These are phyloP conservation scores for Spinacia oleracea DNA, from an alignment of 179 eudicot species.

Conservation along the genomic window DNA sequence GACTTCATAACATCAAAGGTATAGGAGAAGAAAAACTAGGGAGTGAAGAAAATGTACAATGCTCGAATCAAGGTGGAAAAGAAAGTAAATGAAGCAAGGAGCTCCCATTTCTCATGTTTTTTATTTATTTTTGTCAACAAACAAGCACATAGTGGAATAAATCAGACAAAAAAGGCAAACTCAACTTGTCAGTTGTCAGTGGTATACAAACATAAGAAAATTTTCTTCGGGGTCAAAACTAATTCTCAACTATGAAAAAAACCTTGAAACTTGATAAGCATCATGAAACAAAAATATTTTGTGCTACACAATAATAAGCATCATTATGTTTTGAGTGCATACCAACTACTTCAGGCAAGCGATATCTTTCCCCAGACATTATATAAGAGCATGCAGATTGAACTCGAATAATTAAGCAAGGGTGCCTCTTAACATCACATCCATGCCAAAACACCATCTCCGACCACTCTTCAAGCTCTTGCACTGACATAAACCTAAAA, in stretches of 20 bases:
- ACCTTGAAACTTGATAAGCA: not conserved
- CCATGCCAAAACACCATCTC: slow-evolving; percentile 73
- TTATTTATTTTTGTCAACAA: not conserved
- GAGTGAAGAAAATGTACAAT: not conserved
- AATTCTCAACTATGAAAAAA: not conserved
- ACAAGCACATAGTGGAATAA: not conserved
- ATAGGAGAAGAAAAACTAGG: not conserved
- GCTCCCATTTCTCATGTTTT: not conserved
- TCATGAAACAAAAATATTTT: slow-evolving; percentile 7
- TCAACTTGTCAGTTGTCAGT: not conserved
- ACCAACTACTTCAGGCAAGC: slow-evolving; percentile 66
- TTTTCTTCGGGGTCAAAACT: not conserved
- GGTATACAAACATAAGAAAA: not conserved
- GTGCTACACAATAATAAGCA: slow-evolving; percentile 8
- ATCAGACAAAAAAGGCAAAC: not conserved
- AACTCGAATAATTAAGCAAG: slow-evolving; percentile 66
- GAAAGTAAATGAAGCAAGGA: not conserved
- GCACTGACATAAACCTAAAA: slow-evolving; percentile 44
- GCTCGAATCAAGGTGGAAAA: not conserved
- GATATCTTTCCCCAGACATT: slow-evolving; percentile 37
- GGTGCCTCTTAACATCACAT: slow-evolving; percentile 51
- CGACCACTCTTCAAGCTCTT: slow-evolving; percentile 63
- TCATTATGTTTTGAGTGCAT: slow-evolving; percentile 27
- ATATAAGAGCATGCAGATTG: slow-evolving; percentile 62
- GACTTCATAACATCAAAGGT: not conserved